Conservation (phyloP, 2,329 filamentous ascomycete species). For the Monosporascus sp. region DNA sequence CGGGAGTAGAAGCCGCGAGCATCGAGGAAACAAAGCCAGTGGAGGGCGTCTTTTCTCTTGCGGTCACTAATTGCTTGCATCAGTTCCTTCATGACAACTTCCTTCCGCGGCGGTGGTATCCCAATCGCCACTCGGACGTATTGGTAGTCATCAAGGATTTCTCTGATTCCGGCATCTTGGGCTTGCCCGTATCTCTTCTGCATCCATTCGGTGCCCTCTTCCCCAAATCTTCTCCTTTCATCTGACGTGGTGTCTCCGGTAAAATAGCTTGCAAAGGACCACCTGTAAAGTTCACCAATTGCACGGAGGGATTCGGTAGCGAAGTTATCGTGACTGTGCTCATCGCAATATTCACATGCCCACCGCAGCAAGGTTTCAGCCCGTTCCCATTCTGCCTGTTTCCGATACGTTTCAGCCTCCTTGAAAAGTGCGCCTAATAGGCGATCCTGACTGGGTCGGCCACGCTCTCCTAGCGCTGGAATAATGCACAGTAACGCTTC, state of each 20-base stretch:
- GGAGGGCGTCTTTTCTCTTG: background rate
- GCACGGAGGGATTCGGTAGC: background rate
- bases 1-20: background rate
- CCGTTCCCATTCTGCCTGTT: background rate
- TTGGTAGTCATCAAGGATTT: background rate
- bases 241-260: background rate
- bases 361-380: background rate
- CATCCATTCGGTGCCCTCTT: background rate
- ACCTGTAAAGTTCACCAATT: background rate
- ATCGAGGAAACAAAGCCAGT: background rate
- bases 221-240: background rate
- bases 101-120: background rate
- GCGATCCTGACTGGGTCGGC: background rate
- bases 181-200: background rate
- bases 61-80: background rate
- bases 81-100: background rate
- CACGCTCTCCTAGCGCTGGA: background rate
- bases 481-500: conserved; percentile 8
- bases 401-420: background rate
- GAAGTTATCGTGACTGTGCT: background rate
- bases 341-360: background rate
- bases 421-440: background rate
- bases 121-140: background rate
- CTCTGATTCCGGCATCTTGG: background rate
- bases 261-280: background rate